Percentiles rank a stretch among this genome's conserved stretches.
phyloP scores from a whole-genome alignment of 2,329 filamentous ascomycete genomes.

The Verticillium klebahnii region DNA sequence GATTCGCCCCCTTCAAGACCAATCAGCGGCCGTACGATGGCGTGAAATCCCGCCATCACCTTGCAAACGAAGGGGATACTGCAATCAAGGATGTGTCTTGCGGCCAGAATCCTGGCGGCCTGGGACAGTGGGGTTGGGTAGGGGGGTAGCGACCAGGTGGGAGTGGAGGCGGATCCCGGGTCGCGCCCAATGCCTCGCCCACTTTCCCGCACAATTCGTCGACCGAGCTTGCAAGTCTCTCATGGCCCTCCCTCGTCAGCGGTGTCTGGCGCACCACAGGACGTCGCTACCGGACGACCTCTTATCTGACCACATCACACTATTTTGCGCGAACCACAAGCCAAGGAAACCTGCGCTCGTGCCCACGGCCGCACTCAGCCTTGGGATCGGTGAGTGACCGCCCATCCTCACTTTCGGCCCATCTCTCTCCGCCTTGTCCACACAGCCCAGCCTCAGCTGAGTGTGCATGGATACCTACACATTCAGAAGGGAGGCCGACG shows the following conservation, averaged over 20 bases:
- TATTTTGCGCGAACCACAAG: neutral
- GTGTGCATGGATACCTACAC: neutral
- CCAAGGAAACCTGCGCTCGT: neutral
- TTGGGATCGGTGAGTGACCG: neutral
- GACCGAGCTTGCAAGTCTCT: neutral
- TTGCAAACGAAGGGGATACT: neutral
- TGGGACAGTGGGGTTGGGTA: neutral
- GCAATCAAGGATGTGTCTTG: neutral
- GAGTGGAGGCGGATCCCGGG: neutral
- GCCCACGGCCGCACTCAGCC: neutral
- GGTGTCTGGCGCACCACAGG: neutral
- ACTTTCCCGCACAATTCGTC: neutral
- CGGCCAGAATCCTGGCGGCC: neutral
- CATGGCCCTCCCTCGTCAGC: neutral
- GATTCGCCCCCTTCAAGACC: neutral
- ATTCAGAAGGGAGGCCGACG: neutral
- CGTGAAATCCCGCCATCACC: neutral
- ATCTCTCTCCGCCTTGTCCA: too few relatives aligned
- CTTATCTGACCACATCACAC: neutral
- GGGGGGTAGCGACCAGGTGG: neutral
- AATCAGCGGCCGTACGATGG: neutral
- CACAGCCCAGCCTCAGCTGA: neutral
- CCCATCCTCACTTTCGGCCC: neutral
- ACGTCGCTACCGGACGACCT: neutral
- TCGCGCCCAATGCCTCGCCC: neutral